Conservation (phyloP, 495 filamentous ascomycete genomes). For the Penicillium manginii region DNA sequence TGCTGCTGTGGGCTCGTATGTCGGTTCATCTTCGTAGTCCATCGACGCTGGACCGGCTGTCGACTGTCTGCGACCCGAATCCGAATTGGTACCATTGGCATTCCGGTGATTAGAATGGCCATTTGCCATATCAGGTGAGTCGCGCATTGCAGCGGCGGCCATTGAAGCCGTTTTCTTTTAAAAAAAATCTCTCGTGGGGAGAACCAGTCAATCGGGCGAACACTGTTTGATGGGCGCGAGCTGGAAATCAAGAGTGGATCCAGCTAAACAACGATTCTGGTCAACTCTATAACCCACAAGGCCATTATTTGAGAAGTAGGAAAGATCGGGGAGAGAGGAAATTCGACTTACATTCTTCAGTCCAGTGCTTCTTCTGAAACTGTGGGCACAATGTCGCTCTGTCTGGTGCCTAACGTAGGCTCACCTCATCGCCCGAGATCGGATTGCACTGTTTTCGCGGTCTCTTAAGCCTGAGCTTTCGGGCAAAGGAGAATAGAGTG, state of each 20-base stretch:
- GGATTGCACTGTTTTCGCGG: slow-evolving; percentile 9
- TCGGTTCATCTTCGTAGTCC: slow-evolving; percentile 12
- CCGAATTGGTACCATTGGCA: slow-evolving; percentile 15
- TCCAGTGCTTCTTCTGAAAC: neutral
- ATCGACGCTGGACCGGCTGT: neutral
- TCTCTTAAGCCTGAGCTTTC: slow-evolving; percentile 6
- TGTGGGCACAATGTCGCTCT: slow-evolving; percentile 24
- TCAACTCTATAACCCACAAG: slow-evolving; percentile 6
- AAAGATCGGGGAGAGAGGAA: neutral
- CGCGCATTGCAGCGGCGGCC: slow-evolving; percentile 23
- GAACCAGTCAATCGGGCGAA: neutral
- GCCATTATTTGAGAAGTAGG: slow-evolving; percentile 8
- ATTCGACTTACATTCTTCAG: neutral
- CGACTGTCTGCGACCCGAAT: slow-evolving; percentile 18
- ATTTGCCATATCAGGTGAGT: slow-evolving; percentile 30
- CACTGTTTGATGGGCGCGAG: too few relatives aligned
- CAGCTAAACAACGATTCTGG: slow-evolving; percentile 10
- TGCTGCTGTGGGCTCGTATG: slow-evolving; percentile 8
- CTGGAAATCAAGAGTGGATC: slow-evolving; percentile 1
- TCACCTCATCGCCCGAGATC: slow-evolving; percentile 24
- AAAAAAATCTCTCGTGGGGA: neutral
- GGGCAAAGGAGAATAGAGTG: slow-evolving; percentile 9
- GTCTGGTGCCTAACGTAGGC: slow-evolving; percentile 26
- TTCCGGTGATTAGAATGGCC: slow-evolving; percentile 11
- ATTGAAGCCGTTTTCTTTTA: slow-evolving; percentile 10